phyloP scores from a whole-genome alignment of 1,284 basidiomycete genomes.

The Coriolopsis trogii region DNA sequence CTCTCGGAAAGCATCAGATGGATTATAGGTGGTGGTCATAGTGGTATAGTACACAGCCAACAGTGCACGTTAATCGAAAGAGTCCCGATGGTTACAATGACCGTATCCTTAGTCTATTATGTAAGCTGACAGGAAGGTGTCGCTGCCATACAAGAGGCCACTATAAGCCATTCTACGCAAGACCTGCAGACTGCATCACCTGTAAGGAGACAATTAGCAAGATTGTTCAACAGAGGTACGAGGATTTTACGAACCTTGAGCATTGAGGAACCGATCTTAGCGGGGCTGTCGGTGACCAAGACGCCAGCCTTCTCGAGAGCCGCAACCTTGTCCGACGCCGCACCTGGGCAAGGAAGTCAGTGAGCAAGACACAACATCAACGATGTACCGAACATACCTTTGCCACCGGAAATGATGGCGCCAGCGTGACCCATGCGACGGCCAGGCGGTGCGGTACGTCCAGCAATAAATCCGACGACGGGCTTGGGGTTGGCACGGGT shows the following conservation, averaged over 20 bases:
- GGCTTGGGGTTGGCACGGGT: conserved; percentile 89
- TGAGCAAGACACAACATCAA: background rate
- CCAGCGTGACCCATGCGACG: conserved; percentile 99
- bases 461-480: conserved; percentile 98
- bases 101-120: conserved; percentile 32
- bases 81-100: conserved; percentile 19
- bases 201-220: conserved; percentile 32
- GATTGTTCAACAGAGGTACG: background rate
- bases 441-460: conserved; percentile 95
- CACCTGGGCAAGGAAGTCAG: conserved; percentile 49
- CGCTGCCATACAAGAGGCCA: conserved; percentile 5
- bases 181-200: conserved; percentile 87
- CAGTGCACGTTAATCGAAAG: conserved; percentile 8
- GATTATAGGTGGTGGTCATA: conserved; percentile 35
- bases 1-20: conserved; percentile 56
- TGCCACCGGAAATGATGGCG: conserved; percentile 97
- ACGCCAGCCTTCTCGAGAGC: conserved; percentile 95
- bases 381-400: conserved; percentile 54
- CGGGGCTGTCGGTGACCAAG: conserved; percentile 95
- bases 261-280: conserved; percentile 89
- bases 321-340: conserved; percentile 93
- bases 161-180: conserved; percentile 52
- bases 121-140: conserved; percentile 27
- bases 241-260: conserved; percentile 62
- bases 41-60: conserved; percentile 23